These are phyloP conservation scores for Pochonia chlamydosporia DNA, from an alignment of 2,329 filamentous ascomycete genomes.

Conservation along the genomic window DNA sequence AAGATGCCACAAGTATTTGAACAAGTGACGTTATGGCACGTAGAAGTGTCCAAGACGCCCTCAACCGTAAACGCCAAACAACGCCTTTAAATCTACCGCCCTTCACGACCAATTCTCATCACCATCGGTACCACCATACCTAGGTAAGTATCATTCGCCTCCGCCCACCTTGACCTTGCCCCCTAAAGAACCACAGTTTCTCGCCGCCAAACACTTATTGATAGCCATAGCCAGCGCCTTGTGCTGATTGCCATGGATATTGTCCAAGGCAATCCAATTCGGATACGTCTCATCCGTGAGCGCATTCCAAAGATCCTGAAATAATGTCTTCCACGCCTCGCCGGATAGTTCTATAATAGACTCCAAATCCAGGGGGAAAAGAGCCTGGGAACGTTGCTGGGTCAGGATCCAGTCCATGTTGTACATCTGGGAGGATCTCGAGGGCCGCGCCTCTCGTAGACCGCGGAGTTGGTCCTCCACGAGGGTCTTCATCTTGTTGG, in stretches of 20 bases:
- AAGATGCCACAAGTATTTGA: no score
- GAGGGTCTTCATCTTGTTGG: constrained; percentile 8
- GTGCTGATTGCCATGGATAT: constrained; percentile 17
- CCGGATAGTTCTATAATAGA: constrained; percentile 12
- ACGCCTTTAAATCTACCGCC: no score
- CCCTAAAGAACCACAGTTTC: constrained; percentile 17
- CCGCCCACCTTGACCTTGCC: constrained; percentile 17
- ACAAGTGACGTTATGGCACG: no score
- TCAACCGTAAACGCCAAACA: no score
- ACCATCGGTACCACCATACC: no score
- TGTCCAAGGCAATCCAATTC: constrained; percentile 27
- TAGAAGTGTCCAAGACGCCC: no score
- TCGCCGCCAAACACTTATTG: constrained; percentile 24
- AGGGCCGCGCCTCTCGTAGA: constrained; percentile 10
- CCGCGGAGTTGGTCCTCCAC: constrained; percentile 15
- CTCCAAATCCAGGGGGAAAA: neutral
- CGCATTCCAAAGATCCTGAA: constrained; percentile 17
- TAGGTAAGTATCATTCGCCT: no score
- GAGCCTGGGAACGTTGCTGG: constrained; percentile 7
- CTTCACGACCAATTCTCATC: no score
- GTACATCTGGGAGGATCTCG: constrained; percentile 13
- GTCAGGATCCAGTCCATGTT: constrained; percentile 22
- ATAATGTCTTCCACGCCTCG: constrained; percentile 16
- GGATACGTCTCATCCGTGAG: constrained; percentile 20
- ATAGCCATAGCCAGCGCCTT: constrained; percentile 20